phyloP scores from a whole-genome alignment of 108 stramenopile genomes.

The Aureococcus anophagefferens region DNA sequence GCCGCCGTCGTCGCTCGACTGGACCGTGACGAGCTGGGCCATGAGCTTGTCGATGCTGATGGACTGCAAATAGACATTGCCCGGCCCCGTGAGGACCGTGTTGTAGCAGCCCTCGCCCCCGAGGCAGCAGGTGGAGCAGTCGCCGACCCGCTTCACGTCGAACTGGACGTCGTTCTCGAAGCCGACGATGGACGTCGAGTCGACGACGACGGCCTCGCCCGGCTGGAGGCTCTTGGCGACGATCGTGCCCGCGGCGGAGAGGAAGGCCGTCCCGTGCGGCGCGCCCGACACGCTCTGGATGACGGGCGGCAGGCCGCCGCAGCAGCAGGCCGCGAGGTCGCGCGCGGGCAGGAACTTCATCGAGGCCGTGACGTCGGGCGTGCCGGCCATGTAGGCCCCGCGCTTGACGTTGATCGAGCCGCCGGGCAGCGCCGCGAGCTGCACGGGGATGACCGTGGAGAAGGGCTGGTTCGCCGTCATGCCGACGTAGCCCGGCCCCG shows the following conservation, averaged over 20 bases:
- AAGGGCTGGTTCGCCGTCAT: conserved; percentile 40
- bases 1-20: not conserved
- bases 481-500: conserved; percentile 23
- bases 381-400: conserved; percentile 49
- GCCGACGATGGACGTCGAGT: conserved; percentile 37
- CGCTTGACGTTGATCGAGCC: conserved; percentile 25
- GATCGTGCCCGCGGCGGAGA: conserved; percentile 50
- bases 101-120: conserved; percentile 51
- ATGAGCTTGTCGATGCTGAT: not conserved
- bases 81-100: conserved; percentile 43
- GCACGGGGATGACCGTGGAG: conserved; percentile 47
- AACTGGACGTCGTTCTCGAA: conserved; percentile 36
- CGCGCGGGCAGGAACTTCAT: conserved; percentile 31
- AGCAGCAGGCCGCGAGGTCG: conserved; percentile 44
- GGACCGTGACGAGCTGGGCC: not conserved
- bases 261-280: conserved; percentile 34
- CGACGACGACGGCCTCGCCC: conserved; percentile 33
- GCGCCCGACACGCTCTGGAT: conserved; percentile 31
- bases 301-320: conserved; percentile 41
- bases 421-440: conserved; percentile 16
- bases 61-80: conserved; percentile 23
- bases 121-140: conserved; percentile 38
- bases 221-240: conserved; percentile 18
- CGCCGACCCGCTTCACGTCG: conserved; percentile 36
- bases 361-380: conserved; percentile 27